These are phyloP conservation scores for Durio zibethinus DNA, from an alignment of 345 rosid species.

Conservation along the genomic window DNA sequence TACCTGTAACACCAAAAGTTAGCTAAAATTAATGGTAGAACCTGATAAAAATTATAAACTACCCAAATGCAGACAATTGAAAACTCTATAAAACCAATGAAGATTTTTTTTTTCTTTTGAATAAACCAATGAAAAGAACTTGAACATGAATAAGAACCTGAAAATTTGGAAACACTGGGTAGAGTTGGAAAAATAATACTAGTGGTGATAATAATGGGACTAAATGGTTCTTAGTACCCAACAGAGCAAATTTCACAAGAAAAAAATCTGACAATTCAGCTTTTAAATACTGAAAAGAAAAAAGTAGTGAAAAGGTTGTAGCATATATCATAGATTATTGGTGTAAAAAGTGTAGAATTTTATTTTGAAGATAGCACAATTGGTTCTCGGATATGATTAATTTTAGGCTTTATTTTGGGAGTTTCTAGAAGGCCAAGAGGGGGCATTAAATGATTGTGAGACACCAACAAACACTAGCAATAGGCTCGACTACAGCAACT, in stretches of 20 bases:
- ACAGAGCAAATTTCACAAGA: not conserved
- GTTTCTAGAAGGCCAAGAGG: conserved; percentile 13
- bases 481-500: conserved; percentile 13
- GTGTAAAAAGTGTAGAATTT: not conserved
- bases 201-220: not conserved
- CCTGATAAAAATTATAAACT: not conserved
- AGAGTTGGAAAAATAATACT: not conserved
- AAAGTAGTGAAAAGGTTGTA: not conserved
- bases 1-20: conserved; percentile 8
- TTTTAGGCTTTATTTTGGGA: conserved; percentile 9
- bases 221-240: not conserved
- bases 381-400: conserved; percentile 2
- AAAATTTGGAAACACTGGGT: not conserved
- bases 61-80: not conserved
- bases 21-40: not conserved
- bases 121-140: no score
- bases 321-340: not conserved
- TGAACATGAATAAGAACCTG: not conserved
- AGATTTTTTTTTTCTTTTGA: no score
- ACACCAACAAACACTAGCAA: not conserved
- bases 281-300: not conserved
- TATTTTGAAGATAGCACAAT: not conserved
- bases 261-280: conserved; percentile 14
- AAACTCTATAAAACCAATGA: not conserved
- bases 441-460: conserved; percentile 20